A percentile compares a stretch with the other conserved stretches of the same genome.
Conservation (phyloP, 2,329 filamentous ascomycete genomes). For the Alternaria longipes region DNA sequence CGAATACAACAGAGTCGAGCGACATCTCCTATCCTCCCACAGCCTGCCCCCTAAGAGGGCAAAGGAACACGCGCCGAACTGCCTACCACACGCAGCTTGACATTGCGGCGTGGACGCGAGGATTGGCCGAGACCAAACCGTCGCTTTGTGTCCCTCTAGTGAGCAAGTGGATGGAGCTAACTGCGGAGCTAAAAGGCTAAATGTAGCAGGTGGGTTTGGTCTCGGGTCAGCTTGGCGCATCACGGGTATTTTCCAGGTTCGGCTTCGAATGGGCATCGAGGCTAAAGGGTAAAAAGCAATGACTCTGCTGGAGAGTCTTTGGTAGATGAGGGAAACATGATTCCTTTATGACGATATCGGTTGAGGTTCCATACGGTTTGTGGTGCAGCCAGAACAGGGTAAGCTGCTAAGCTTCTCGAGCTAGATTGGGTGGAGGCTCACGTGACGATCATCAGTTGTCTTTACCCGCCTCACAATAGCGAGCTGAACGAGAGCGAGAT, state of each 20-base stretch:
- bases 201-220: conserved; percentile 12
- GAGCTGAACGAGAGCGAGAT: not conserved
- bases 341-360: not conserved
- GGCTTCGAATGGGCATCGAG: not conserved
- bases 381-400: not conserved
- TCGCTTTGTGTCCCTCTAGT: not conserved
- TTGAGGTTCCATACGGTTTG: not conserved
- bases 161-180: conserved; percentile 1
- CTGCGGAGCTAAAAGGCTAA: not conserved
- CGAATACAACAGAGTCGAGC: not conserved
- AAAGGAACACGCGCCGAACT: not conserved
- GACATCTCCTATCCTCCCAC: not conserved
- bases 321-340: not conserved
- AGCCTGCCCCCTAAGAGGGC: not conserved
- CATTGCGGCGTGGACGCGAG: not conserved
- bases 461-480: not conserved
- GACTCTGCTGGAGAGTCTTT: not conserved
- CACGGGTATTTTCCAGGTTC: conserved; percentile 8
- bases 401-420: not conserved
- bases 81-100: not conserved
- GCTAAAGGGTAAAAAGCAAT: conserved; percentile 1
- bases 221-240: not conserved
- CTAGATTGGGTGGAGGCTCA: not conserved
- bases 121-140: not conserved
- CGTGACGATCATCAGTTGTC: not conserved